Percentiles rank a stretch among this genome's conserved stretches.
Conservation (phyloP, 148 eudicot genomes). For the Bassia scoparia region DNA sequence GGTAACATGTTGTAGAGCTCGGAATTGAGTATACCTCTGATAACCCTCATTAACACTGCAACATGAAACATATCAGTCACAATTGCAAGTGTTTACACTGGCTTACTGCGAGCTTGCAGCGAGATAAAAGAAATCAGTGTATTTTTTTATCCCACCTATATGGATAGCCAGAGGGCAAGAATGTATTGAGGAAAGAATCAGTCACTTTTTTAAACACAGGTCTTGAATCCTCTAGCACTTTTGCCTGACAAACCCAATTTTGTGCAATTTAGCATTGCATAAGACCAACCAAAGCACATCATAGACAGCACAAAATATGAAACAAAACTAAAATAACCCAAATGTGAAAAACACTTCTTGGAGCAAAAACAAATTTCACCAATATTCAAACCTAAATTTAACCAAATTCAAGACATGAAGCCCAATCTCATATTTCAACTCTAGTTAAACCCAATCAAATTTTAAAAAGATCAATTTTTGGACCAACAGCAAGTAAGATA, state of each 20-base stretch:
- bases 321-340: not conserved
- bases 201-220: conserved; percentile 49
- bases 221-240: conserved; percentile 68
- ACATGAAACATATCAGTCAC: conserved; percentile 1
- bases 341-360: not conserved
- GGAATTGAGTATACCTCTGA: conserved; percentile 87
- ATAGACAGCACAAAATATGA: not conserved
- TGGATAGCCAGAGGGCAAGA: conserved; percentile 95
- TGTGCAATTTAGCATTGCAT: not conserved
- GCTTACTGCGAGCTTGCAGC: not conserved
- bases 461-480: not conserved
- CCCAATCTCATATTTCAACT: not conserved
- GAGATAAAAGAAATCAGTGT: not conserved
- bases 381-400: not conserved
- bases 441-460: not conserved
- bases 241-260: conserved; percentile 41
- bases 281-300: not conserved
- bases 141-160: conserved; percentile 53
- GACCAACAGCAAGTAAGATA: too few relatives aligned
- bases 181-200: conserved; percentile 77
- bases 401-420: not conserved
- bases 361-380: not conserved
- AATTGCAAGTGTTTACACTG: not conserved
- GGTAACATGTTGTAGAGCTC: conserved; percentile 85
- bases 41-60: conserved; percentile 98